Base-by-base conservation (phyloP, 371 early-diverging fungal species). In the Mucor lusitanicus region DNA sequence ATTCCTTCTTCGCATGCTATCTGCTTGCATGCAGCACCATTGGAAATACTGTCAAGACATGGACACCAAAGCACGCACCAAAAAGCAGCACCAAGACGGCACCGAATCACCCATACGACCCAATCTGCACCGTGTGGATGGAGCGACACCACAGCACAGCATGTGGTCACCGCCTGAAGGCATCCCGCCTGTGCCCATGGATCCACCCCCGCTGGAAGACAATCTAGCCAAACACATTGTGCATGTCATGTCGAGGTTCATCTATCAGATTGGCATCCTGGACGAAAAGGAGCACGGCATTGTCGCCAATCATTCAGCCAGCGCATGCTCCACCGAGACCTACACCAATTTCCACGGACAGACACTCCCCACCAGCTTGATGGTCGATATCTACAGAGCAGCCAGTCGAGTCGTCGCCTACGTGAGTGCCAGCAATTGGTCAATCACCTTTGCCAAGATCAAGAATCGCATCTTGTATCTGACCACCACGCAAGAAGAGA, bases 341-440 rank as follows among this genome's bases (percentile, higher is more conserved):
- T 56, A 64, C 11, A 46, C 64, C 1, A 63, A 42, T 48, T 28
- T 72, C 1, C 65, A 50, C n/a, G 74, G 75, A 8, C 68, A 58
- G 13, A 30, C 46, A 28, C 37, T 55, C 2, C 58, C 44, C 0
- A 48, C 72, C 1, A 71, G 67, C 5, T 60, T 85, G 7, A 78
- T 79, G 12, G 66, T 67, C 21, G 86, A 85, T 53, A 84, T 86
- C 42, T 87, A 84, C 68, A 79, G 82, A 40, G 74, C 85, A 5
- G 90, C 92, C 0, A 87, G 90, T 48, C 76, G 87, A 19, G 80
- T 93, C 39, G 74, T 94, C 11, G 87, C 88, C 59, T 93, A 88
- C 70, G 81, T 92, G 19, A 88, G 90, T 59, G 92, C 92, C 4
- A 87, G 90, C 40, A 94, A 93, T 68, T 94, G 94, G 94, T 37